Percentiles rank a stretch among this genome's conserved stretches.
Conservation (phyloP, 345 rosid genomes). For the Crucihimalaya himalaica region DNA sequence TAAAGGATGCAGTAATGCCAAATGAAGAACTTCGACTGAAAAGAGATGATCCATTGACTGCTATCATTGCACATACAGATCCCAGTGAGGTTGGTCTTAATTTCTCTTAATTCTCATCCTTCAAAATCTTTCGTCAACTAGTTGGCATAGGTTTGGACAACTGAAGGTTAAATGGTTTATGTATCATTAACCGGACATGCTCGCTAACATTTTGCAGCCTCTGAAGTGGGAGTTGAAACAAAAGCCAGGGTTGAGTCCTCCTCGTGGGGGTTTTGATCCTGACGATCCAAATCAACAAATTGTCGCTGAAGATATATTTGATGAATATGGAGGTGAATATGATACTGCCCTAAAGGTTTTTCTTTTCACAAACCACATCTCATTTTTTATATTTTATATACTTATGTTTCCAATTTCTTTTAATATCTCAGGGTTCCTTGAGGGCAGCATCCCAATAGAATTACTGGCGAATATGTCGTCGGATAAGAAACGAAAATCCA, state of each 20-base stretch:
- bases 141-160: neutral
- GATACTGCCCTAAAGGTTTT: slow-evolving; percentile 3
- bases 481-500: slow-evolving; percentile 53
- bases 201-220: slow-evolving; percentile 51
- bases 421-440: slow-evolving; percentile 72
- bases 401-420: slow-evolving; percentile 7
- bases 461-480: slow-evolving; percentile 52
- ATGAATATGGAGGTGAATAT: slow-evolving; percentile 88
- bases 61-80: slow-evolving; percentile 79
- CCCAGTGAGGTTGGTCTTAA: slow-evolving; percentile 67
- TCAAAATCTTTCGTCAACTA: neutral
- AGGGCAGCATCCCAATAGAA: slow-evolving; percentile 60
- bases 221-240: slow-evolving; percentile 98
- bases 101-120: neutral
- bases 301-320: slow-evolving; percentile 96
- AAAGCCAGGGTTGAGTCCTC: slow-evolving; percentile 96
- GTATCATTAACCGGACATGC: slow-evolving; percentile 8
- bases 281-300: slow-evolving; percentile 97
- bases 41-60: slow-evolving; percentile 95
- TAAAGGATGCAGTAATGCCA: slow-evolving; percentile 97
- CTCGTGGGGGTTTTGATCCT: slow-evolving; percentile 89
- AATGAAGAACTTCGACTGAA: slow-evolving; percentile 84
- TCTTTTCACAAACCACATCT: neutral
- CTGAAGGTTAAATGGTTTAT: neutral
- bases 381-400: slow-evolving; percentile 6